Evolutionary conservation across 2,329 filamentous ascomycete species (phyloP).

Genomic region (Pestalotiopsis sp.): DNA sequence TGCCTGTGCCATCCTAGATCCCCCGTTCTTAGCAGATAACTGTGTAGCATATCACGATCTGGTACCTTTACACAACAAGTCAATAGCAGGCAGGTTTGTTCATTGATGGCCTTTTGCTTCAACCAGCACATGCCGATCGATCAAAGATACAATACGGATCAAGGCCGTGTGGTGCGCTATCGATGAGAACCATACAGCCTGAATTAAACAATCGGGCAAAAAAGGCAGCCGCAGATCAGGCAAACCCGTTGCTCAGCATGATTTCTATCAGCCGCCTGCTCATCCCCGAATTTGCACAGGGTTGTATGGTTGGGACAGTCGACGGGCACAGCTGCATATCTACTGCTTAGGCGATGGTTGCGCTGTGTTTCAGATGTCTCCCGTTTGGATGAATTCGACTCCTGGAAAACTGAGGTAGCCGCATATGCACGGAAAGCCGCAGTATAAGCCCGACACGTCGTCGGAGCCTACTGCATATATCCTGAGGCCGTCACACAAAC

Average conservation of each 20-base stretch:
- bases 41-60: not conserved
- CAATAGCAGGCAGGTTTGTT: not conserved
- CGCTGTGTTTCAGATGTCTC: constrained; percentile 12
- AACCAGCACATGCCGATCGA: not conserved
- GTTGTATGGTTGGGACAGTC: not conserved
- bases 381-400: constrained; percentile 1
- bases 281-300: not conserved
- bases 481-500: not conserved
- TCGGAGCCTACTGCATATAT: not conserved
- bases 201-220: not conserved
- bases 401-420: not conserved
- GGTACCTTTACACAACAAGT: not conserved
- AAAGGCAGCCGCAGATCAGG: no score
- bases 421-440: constrained; percentile 6
- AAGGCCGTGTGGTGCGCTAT: no score
- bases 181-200: no score
- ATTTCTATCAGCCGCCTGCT: not conserved
- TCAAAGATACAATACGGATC: not conserved
- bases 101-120: not conserved
- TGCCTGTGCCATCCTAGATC: not conserved
- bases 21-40: not conserved
- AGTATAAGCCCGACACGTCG: not conserved
- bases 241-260: not conserved
- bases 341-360: constrained; percentile 1
- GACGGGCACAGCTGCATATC: constrained; percentile 10